Evolutionary conservation across 257 asterid species (phyloP).

Genomic region (Lantana camara): DNA sequence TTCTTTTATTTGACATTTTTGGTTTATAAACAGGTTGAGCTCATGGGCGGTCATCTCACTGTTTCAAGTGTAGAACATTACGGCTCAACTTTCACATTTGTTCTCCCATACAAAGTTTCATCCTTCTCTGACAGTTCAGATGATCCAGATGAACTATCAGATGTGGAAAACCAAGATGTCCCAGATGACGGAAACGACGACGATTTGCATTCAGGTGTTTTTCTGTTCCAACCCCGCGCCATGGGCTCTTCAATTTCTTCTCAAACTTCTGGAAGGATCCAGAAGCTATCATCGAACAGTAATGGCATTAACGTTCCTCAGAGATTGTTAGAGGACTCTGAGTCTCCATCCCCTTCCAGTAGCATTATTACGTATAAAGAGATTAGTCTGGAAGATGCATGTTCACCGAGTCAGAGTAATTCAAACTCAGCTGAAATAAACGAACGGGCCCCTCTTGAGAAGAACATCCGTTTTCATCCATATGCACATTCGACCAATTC

Average conservation of each 20-base stretch:
- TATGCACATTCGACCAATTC: slow-evolving; percentile 14
- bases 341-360: slow-evolving; percentile 34
- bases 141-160: slow-evolving; percentile 59
- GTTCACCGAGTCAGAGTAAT: slow-evolving; percentile 37
- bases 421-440: slow-evolving; percentile 8
- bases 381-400: slow-evolving; percentile 38
- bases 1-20: background rate
- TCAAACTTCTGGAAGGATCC: slow-evolving; percentile 47
- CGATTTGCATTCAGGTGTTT: slow-evolving; percentile 49
- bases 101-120: slow-evolving; percentile 67
- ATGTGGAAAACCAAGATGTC: slow-evolving; percentile 40
- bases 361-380: slow-evolving; percentile 34
- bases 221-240: slow-evolving; percentile 60
- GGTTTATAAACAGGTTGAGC: slow-evolving; percentile 59
- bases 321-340: slow-evolving; percentile 38
- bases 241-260: slow-evolving; percentile 56
- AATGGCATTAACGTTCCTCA: slow-evolving; percentile 30
- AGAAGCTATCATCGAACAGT: slow-evolving; percentile 36
- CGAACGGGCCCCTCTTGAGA: background rate
- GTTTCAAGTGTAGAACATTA: slow-evolving; percentile 55
- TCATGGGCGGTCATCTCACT: slow-evolving; percentile 73
- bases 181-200: slow-evolving; percentile 45
- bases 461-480: background rate
- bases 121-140: slow-evolving; percentile 48
- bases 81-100: slow-evolving; percentile 69